A percentile compares a stretch with the other conserved stretches of the same genome.
These are phyloP conservation scores for Trichoderma koningiopsis DNA, from an alignment of 2,329 filamentous ascomycete species.

Conservation along the genomic window DNA sequence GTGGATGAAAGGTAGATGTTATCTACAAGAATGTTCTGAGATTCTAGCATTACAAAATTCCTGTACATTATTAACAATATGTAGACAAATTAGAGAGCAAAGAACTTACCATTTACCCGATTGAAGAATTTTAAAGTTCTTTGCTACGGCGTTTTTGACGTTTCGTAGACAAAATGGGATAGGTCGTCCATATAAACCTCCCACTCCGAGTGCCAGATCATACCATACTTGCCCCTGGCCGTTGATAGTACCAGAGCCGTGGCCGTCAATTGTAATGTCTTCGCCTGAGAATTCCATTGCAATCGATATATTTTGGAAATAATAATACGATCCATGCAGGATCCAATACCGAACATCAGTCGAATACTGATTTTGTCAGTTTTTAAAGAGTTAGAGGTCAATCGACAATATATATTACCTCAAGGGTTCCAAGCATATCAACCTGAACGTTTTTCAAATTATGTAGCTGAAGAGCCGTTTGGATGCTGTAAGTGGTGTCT, in stretches of 20 bases:
- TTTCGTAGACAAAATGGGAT: conserved; percentile 14
- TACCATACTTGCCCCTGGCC: conserved; percentile 17
- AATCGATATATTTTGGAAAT: conserved; percentile 16
- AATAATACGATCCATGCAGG: conserved; percentile 4
- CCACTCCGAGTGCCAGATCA: neutral
- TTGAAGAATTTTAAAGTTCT: conserved; percentile 7
- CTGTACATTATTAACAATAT: neutral
- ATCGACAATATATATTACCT: neutral
- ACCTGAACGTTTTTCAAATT: conserved; percentile 4
- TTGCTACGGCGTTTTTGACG: conserved; percentile 6
- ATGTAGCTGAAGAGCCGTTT: neutral
- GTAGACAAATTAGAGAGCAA: fast-evolving
- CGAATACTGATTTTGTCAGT: conserved; percentile 4
- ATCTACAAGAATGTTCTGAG: conserved; percentile 13
- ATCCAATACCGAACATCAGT: conserved; percentile 19
- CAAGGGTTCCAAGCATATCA: conserved; percentile 4
- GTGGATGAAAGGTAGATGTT: conserved; percentile 17
- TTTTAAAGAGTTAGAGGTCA: neutral
- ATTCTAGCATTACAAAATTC: conserved; percentile 18
- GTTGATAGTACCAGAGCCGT: conserved; percentile 11
- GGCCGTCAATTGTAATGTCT: conserved; percentile 4
- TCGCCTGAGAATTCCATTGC: conserved; percentile 10
- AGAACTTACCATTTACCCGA: conserved; percentile 6
- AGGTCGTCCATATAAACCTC: conserved; percentile 8
- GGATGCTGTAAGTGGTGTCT: conserved; percentile 9